Base-by-base conservation (phyloP, 2,329 filamentous ascomycete species). In the Thelonectria rubi region DNA sequence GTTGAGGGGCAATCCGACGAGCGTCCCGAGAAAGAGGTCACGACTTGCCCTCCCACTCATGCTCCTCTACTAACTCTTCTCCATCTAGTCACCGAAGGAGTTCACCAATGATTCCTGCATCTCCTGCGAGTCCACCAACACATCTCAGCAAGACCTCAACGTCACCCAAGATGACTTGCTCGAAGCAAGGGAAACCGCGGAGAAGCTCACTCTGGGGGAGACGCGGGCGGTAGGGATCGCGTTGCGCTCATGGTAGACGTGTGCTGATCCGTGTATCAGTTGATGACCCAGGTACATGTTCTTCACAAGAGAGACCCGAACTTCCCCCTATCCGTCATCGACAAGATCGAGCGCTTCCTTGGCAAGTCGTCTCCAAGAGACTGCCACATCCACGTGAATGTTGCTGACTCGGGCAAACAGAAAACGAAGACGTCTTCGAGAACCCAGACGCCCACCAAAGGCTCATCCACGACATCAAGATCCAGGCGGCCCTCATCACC, bases 381-480 rank as follows among this genome's bases (percentile, higher is more conserved):
- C n/a, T n/a, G n/a, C n/a, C n/a, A n/a, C n/a, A n/a, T n/a, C n/a
- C n/a, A n/a, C n/a, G n/a, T n/a, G n/a, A n/a, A n/a, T n/a, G n/a
- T n/a, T n/a, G n/a, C n/a, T n/a, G n/a, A n/a, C n/a, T n/a, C n/a
- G n/a, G n/a, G n/a, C n/a, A n/a, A n/a, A 2, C n/a, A 75, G 74
- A 57, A 17, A 72, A 75, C 49, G 65, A 73, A 3, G 72, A 70
- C 30, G 56, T 78, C 32, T 68, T 77, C 39, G 68, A 73, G n/a
- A 68, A 75, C 32, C 77, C 78, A 10, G 76, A 79, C 34, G 76
- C 76, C 37, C 69, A 80, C 18, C 63, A 71, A n/a, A 72, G 76
- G 0, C 62, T 81, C 24, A 82, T 85, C 52, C 70, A 76, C n/a
- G 79, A 84, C 64, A 83, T 85, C 75, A 85, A 84, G 70, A 75